Base-by-base conservation (phyloP, 768 basidiomycete species). In the Dioszegia aurantiaca region DNA sequence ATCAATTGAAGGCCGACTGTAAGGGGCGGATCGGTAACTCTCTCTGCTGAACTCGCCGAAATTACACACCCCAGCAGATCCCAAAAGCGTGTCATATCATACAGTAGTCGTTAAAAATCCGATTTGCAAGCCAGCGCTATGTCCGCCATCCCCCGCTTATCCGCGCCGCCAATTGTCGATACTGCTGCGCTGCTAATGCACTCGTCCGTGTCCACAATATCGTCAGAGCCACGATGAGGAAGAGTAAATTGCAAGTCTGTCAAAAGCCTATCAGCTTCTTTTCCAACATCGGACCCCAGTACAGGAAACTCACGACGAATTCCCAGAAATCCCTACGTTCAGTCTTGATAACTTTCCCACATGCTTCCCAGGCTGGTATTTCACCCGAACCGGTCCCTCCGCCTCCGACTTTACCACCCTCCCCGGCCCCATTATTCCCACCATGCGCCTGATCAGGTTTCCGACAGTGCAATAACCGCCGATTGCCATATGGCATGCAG, bases 401-500 rank as follows among this genome's bases (percentile, higher is more conserved):
- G 11, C 26, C 21, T 27, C 47, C 48, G 26, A 28, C 8, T 26
- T 17, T 14, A 10, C 9, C n/a, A 6, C 31, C 27, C 27, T 44
- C 31, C 17, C 55, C 31, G 14, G 11, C n/a, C 24, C 24, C 16
- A 33, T 14, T 33, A 49, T 36, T n/a, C 48, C 27, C 14, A 16
- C 46, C 27, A 11, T 48, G 36, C 36, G 26, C 24, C 11, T 51
- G 48, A 42, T 49, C 37, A 26, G 52, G 41, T 21, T 51, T 44
- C 66, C 17, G 70, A 76, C 92, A 97, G 72, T 92, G 92, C 80
- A 93, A 82, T 39, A 91, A 82, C 19, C 89, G 85, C 23, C 93
- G 85, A 77, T 93, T 93, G 51, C 93, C 93, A 72, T 91, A 94
- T n/a, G 93, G 92, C 70, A 89, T 85, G 78, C 92, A 97, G 77